A percentile compares a stretch with the other conserved stretches of the same genome.
These are phyloP conservation scores for Diaporthe batatas DNA, from an alignment of 2,329 filamentous ascomycete species.

Conservation along the genomic window DNA sequence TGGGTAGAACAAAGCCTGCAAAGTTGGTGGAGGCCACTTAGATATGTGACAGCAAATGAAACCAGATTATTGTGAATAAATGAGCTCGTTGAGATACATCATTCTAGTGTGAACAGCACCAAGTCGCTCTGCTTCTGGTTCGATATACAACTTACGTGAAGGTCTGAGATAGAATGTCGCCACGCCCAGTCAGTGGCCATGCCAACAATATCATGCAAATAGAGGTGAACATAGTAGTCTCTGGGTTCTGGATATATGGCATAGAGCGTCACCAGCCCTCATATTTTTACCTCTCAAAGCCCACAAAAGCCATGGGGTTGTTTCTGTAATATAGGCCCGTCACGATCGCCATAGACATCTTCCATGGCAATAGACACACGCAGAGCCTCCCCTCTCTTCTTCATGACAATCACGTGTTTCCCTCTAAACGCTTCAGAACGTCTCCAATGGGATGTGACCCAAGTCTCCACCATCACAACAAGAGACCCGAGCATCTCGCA, in stretches of 20 bases:
- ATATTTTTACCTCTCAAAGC: neutral
- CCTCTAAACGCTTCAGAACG: neutral
- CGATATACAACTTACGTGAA: neutral
- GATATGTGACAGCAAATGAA: neutral
- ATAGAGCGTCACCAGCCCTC: neutral
- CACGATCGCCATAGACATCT: neutral
- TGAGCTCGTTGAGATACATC: neutral
- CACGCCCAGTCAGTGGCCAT: too few relatives aligned
- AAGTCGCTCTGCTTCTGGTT: neutral
- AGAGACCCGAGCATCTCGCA: neutral
- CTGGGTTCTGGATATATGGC: neutral
- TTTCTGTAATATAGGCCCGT: neutral
- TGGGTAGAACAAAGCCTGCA: slow-evolving; percentile 79
- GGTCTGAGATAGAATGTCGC: too few relatives aligned
- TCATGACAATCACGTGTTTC: too few relatives aligned
- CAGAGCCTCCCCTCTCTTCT: neutral
- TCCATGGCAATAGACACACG: neutral
- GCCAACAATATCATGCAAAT: neutral
- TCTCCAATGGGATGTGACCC: too few relatives aligned
- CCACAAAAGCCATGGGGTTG: neutral
- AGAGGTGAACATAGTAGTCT: too few relatives aligned
- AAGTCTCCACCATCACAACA: neutral
- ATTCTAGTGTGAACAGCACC: neutral
- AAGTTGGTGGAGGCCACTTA: slow-evolving; percentile 38
- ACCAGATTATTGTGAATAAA: neutral